A percentile compares a stretch with the other conserved stretches of the same genome.
These are phyloP conservation scores for Nicotiana paniculata DNA, from an alignment of 257 asterid genomes.

Conservation along the genomic window DNA sequence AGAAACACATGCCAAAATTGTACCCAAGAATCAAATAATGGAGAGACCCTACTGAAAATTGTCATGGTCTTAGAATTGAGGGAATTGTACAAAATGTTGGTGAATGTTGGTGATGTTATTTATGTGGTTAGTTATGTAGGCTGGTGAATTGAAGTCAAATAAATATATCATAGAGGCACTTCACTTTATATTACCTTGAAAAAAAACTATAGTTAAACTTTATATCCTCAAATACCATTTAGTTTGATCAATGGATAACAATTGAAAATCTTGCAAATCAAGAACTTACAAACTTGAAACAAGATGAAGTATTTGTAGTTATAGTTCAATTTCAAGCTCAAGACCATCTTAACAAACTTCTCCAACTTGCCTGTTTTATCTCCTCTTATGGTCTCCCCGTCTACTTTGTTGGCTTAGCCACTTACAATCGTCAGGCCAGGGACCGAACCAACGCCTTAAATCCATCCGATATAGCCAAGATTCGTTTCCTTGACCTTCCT, in stretches of 20 bases:
- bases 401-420: constrained; percentile 28
- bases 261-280: no score
- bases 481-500: constrained; percentile 36
- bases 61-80: no score
- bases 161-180: no score
- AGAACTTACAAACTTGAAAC: no score
- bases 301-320: not conserved
- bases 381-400: constrained; percentile 28
- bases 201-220: not conserved
- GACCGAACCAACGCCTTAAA: constrained; percentile 17
- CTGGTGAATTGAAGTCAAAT: no score
- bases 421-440: constrained; percentile 38
- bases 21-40: no score
- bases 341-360: constrained; percentile 35
- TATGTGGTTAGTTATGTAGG: no score
- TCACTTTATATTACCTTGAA: not conserved
- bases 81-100: no score
- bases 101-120: no score
- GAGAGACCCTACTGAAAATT: no score
- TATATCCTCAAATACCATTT: no score
- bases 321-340: constrained; percentile 19
- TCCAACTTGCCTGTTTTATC: constrained; percentile 30
- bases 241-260: not conserved
- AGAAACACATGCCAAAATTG: no score
- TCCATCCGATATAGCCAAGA: constrained; percentile 17